These are phyloP conservation scores for Fusarium subglutinans DNA, from an alignment of 2,329 filamentous ascomycete genomes.

Conservation along the genomic window DNA sequence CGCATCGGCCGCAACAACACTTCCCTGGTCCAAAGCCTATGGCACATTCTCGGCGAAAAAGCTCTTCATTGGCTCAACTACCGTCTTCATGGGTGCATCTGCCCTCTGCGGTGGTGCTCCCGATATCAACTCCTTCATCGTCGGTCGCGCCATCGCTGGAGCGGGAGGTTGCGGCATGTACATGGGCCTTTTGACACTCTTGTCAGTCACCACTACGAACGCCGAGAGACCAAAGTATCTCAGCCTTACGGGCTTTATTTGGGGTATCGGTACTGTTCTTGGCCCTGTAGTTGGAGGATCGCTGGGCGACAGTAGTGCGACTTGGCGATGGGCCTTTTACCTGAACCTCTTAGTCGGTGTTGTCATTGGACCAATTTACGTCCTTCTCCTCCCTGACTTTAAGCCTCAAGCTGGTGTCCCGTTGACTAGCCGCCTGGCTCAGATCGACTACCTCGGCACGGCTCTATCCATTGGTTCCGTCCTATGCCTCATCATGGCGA, in stretches of 20 bases:
- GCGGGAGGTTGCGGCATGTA: constrained; percentile 51
- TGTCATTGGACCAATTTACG: constrained; percentile 11
- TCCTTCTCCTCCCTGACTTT: constrained; percentile 13
- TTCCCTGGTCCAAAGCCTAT: constrained; percentile 15
- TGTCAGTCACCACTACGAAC: constrained; percentile 21
- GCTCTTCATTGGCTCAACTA: constrained; percentile 32
- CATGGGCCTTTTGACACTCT: constrained; percentile 15
- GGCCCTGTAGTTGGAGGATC: constrained; percentile 45
- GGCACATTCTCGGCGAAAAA: constrained; percentile 41
- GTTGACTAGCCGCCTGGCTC: not conserved
- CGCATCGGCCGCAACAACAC: constrained; percentile 17
- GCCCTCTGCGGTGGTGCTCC: constrained; percentile 53
- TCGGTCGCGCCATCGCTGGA: constrained; percentile 54
- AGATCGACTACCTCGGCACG: constrained; percentile 53
- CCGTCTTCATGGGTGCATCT: constrained; percentile 43
- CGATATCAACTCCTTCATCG: constrained; percentile 54
- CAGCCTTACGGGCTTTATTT: constrained; percentile 38
- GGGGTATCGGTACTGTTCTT: constrained; percentile 54
- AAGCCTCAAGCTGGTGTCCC: constrained; percentile 1
- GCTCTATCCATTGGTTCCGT: constrained; percentile 53
- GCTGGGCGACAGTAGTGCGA: constrained; percentile 8
- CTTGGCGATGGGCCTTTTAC: constrained; percentile 43
- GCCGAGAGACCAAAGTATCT: constrained; percentile 35
- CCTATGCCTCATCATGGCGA: constrained; percentile 54
- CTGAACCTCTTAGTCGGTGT: constrained; percentile 20